phyloP scores from a whole-genome alignment of 1,284 basidiomycete species.

The Golubevia sp. region DNA sequence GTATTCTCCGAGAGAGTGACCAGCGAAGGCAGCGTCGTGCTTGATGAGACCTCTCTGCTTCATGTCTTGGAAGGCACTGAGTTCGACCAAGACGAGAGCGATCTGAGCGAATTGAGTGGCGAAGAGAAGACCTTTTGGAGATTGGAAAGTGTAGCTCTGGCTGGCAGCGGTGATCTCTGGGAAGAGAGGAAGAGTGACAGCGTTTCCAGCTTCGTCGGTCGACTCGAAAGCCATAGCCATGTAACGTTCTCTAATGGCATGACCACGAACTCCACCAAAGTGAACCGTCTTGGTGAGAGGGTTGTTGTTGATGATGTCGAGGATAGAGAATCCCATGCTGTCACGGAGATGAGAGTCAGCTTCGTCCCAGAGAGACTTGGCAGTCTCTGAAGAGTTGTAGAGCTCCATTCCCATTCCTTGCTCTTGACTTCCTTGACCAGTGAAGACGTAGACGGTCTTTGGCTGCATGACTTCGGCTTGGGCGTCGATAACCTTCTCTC shows the following conservation, averaged over 20 bases:
- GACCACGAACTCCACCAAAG: constrained; percentile 98
- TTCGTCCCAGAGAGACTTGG: constrained; percentile 93
- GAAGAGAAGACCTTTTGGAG: constrained; percentile 90
- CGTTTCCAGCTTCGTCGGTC: constrained; percentile 87
- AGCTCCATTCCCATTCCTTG: constrained; percentile 99
- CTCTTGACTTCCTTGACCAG: constrained; percentile 97
- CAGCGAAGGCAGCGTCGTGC: constrained; percentile 87
- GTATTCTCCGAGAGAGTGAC: constrained; percentile 97
- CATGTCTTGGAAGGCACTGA: constrained; percentile 97
- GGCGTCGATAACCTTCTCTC: constrained; percentile 89
- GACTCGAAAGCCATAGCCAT: constrained; percentile 97
- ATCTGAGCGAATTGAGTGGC: constrained; percentile 99
- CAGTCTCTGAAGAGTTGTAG: constrained; percentile 88
- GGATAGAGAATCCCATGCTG: constrained; percentile 93
- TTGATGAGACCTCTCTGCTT: constrained; percentile 93
- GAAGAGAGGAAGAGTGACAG: constrained; percentile 47
- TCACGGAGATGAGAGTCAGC: constrained; percentile 90
- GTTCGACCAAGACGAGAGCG: constrained; percentile 94
- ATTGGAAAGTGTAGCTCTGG: constrained; percentile 84
- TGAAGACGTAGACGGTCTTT: constrained; percentile 90
- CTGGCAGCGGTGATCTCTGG: constrained; percentile 44
- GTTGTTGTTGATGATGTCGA: constrained; percentile 73
- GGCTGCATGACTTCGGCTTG: constrained; percentile 86
- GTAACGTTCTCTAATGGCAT: constrained; percentile 94
- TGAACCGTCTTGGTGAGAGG: constrained; percentile 77